These are phyloP conservation scores for Malus hybrid DNA, from an alignment of 331 rosid genomes.

Conservation along the genomic window DNA sequence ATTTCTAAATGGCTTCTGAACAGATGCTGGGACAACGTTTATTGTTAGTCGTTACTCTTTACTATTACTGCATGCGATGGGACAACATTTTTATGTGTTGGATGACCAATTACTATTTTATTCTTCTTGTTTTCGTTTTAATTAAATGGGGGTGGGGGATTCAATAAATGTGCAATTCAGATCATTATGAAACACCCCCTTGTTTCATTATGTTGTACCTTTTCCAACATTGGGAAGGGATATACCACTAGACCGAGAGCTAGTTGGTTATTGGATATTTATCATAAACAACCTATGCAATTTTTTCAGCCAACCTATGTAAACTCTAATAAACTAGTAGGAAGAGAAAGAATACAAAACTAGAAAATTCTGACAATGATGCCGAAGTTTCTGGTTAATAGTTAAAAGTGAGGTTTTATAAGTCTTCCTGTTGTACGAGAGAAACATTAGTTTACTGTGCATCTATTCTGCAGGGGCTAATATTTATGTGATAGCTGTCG, in stretches of 20 bases:
- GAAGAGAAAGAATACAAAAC: background rate
- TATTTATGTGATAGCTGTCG: background rate
- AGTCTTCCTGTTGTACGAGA: no score
- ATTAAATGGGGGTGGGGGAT: background rate
- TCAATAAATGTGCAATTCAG: background rate
- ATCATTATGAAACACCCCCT: no score
- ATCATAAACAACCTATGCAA: background rate
- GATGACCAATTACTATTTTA: background rate
- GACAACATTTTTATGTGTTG: background rate
- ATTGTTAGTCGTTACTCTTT: background rate
- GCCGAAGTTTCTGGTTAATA: background rate
- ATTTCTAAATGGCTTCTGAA: conserved; percentile 7
- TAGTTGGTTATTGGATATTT: background rate
- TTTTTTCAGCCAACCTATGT: background rate
- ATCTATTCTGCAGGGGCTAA: background rate
- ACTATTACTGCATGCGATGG: background rate
- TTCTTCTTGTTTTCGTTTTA: background rate
- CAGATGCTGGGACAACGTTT: background rate
- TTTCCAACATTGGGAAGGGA: background rate
- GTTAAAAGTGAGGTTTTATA: background rate
- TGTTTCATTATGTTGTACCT: background rate
- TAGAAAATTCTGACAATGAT: background rate
- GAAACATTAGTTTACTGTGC: background rate
- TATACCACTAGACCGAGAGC: background rate
- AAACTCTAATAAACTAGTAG: background rate